These are phyloP conservation scores for Rhodamnia argentea DNA, from an alignment of 345 rosid genomes.

Conservation along the genomic window DNA sequence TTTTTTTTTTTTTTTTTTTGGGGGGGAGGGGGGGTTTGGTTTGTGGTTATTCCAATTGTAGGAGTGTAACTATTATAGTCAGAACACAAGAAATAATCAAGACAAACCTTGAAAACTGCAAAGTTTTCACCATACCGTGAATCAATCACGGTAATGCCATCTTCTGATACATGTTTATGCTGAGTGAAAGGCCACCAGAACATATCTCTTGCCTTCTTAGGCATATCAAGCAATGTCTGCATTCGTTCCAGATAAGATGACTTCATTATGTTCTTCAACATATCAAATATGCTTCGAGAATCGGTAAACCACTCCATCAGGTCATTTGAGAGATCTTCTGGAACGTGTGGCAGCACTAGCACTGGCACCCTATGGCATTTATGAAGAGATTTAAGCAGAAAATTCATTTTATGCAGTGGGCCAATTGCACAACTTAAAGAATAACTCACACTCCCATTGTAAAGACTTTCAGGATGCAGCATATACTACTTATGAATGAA, in stretches of 20 bases:
- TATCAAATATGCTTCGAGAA: constrained; percentile 40
- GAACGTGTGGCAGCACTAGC: constrained; percentile 71
- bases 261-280: constrained; percentile 49
- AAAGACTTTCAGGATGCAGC: neutral
- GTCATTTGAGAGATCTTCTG: constrained; percentile 71
- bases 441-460: neutral
- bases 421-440: neutral
- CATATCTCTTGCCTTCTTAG: constrained; percentile 57
- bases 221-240: constrained; percentile 48
- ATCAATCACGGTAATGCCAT: constrained; percentile 71
- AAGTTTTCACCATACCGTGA: constrained; percentile 90
- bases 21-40: accelerated
- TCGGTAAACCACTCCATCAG: constrained; percentile 74
- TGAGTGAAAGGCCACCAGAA: constrained; percentile 99
- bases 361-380: constrained; percentile 56
- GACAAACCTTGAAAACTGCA: constrained; percentile 69
- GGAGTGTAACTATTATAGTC: neutral
- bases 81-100: neutral
- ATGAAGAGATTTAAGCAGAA: neutral
- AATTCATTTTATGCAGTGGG: neutral
- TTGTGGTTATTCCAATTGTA: neutral
- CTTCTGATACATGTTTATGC: constrained; percentile 66
- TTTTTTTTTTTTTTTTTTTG: neutral
- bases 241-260: constrained; percentile 53
- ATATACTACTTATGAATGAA: neutral